Percentiles rank a stretch among this genome's conserved stretches.
These are phyloP conservation scores for Candida sojae DNA, from an alignment of 1,139 yeast genomes.

Conservation along the genomic window DNA sequence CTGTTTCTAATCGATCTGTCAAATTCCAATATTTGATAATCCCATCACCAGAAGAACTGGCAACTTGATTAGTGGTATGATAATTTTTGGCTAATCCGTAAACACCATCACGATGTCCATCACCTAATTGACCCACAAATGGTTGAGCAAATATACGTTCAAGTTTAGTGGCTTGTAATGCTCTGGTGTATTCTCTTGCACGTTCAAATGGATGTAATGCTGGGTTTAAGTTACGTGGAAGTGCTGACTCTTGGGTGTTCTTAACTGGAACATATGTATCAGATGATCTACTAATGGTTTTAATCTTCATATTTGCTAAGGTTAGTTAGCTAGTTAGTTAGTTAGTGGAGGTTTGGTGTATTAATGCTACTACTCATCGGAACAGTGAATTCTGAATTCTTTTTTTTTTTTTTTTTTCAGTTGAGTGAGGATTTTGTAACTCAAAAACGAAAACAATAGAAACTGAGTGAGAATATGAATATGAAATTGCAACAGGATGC, in stretches of 20 bases:
- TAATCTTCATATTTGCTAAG: constrained; percentile 61
- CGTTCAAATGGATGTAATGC: constrained; percentile 96
- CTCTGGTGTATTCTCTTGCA: constrained; percentile 94
- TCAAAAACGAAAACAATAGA: too few species aligned
- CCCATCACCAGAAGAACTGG: constrained; percentile 96
- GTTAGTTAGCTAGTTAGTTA: not conserved
- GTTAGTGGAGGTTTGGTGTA: not conserved
- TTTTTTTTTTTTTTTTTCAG: too few species aligned
- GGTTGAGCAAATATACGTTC: constrained; percentile 98
- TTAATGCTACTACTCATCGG: too few species aligned
- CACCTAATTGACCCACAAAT: constrained; percentile 90
- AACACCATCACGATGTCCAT: constrained; percentile 96
- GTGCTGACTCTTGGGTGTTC: constrained; percentile 82
- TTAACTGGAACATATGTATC: constrained; percentile 91
- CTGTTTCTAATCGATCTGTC: constrained; percentile 68
- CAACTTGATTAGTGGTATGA: constrained; percentile 67
- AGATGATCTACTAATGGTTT: constrained; percentile 86
- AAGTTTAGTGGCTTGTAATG: constrained; percentile 90
- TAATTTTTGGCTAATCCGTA: constrained; percentile 84
- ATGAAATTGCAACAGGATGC: too few species aligned
- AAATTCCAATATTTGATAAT: constrained; percentile 91
- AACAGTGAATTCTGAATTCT: too few species aligned
- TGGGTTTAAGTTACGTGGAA: constrained; percentile 90
- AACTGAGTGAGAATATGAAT: too few species aligned
- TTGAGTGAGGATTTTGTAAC: too few species aligned